Base-by-base conservation (phyloP, 768 basidiomycete genomes). In the Paxillus ammoniavirescens region DNA sequence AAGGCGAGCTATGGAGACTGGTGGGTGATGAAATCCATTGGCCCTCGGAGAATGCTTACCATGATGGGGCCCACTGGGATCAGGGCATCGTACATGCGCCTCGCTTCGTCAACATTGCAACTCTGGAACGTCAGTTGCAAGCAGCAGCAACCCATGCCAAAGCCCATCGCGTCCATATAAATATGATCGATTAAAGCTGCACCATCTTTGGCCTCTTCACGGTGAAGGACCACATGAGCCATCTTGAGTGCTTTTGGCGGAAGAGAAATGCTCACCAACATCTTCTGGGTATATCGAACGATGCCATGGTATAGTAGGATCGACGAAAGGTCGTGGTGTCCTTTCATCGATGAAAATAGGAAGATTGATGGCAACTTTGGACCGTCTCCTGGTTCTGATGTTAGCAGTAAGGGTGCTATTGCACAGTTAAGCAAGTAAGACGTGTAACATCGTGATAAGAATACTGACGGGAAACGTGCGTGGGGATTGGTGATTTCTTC, bases 71-170 rank as follows among this genome's bases (percentile, higher is more conserved):
- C 93, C 26, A 99, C 76, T 10, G 97, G 97, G 18, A 97, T 86
- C 47, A 99, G 77, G n/a, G 91, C 91, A 68, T 99, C 97, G 67
- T 99, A 99, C 73, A 98, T 84, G 50, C 91, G 78, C 65, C 93
- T 80, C 10, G 97, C 94, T 68, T 99, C 94, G 31, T 82, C 79
- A 26, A 99, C 85, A 73, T 93, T 93, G 72, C 93, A 97, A 3
- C 94, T 89, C 71, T 99, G 97, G 75, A 98, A 98, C 13, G 97
- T 99, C 56, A 98, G 79, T 65, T 99, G 97, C 48, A 99, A 77
- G 71, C 97, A 98, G 64, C 93, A 96, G 61, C 96, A 98, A 6
- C 97, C 97, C 97, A 98, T 99, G 44, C 97, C 97, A 69, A 99
- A 99, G 28, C 95, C 96, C 97, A 98, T 98, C 8, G 97, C 95